These are phyloP conservation scores for Aspergillus sp. DNA, from an alignment of 2,329 filamentous ascomycete genomes.

Conservation along the genomic window DNA sequence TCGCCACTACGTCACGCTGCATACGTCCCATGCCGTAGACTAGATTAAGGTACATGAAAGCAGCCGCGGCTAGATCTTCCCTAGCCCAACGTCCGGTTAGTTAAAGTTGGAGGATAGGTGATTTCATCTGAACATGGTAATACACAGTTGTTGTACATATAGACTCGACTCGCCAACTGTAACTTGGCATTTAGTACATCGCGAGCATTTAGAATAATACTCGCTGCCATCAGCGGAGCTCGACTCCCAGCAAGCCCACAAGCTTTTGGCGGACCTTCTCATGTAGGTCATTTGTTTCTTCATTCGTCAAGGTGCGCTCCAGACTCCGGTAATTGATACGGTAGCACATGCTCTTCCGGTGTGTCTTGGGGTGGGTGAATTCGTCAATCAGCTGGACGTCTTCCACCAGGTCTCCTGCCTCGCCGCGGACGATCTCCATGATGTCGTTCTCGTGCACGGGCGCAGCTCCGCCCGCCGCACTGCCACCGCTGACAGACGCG, in stretches of 20 bases:
- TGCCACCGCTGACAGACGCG: slow-evolving; percentile 40
- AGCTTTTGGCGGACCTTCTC: slow-evolving; percentile 65
- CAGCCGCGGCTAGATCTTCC: not conserved
- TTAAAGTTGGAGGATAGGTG: not conserved
- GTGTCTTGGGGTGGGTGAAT: slow-evolving; percentile 85
- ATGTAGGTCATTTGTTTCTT: slow-evolving; percentile 77
- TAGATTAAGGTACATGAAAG: not conserved
- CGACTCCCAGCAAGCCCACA: slow-evolving; percentile 72
- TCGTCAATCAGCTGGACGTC: slow-evolving; percentile 82
- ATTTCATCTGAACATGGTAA: not conserved
- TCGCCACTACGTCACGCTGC: slow-evolving; percentile 8
- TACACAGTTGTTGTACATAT: slow-evolving; percentile 1
- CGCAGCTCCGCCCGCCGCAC: slow-evolving; percentile 40
- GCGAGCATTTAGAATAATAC: not conserved
- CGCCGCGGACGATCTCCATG: slow-evolving; percentile 88
- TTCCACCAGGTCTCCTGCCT: slow-evolving; percentile 82
- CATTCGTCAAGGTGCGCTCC: slow-evolving; percentile 84
- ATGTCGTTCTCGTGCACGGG: slow-evolving; percentile 91
- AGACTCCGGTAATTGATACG: slow-evolving; percentile 90
- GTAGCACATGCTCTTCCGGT: slow-evolving; percentile 83
- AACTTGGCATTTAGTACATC: not conserved
- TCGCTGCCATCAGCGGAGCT: slow-evolving; percentile 57
- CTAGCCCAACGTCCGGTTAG: no score
- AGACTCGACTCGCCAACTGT: not conserved
- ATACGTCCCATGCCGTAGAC: not conserved